Evolutionary conservation across 768 basidiomycete genomes (phyloP).

Genomic region (Auricularia sp.): DNA sequence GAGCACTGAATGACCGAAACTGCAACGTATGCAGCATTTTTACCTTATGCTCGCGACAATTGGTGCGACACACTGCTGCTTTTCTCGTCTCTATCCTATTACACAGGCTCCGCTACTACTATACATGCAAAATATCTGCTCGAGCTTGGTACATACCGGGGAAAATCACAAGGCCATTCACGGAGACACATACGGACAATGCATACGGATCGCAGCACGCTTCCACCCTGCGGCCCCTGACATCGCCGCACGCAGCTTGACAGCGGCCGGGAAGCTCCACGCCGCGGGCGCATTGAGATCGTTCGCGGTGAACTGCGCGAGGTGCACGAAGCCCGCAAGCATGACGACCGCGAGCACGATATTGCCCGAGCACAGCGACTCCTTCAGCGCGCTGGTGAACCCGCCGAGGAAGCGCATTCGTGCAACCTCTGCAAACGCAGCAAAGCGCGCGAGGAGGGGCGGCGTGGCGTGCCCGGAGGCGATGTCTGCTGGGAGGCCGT

Average conservation of each 20-base stretch:
- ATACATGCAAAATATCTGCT: too few species aligned
- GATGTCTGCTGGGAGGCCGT: background rate
- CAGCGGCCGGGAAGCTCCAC: background rate
- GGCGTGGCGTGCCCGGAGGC: background rate
- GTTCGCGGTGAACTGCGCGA: background rate
- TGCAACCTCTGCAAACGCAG: background rate
- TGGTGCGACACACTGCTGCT: too few species aligned
- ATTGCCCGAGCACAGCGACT: background rate
- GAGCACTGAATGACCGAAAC: too few species aligned
- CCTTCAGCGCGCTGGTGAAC: background rate
- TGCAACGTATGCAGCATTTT: too few species aligned
- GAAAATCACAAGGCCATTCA: too few species aligned
- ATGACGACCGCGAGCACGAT: background rate
- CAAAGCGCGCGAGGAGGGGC: background rate
- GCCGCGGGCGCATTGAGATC: background rate
- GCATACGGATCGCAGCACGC: too few species aligned
- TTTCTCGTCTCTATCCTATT: too few species aligned
- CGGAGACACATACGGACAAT: too few species aligned
- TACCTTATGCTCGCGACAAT: too few species aligned
- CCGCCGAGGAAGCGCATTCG: background rate
- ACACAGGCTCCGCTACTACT: too few species aligned
- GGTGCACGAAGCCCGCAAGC: background rate
- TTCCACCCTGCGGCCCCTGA: background rate
- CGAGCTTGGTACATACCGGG: too few species aligned
- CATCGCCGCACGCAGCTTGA: background rate